phyloP scores from a whole-genome alignment of 768 basidiomycete genomes.

The Mycena kentingensis region DNA sequence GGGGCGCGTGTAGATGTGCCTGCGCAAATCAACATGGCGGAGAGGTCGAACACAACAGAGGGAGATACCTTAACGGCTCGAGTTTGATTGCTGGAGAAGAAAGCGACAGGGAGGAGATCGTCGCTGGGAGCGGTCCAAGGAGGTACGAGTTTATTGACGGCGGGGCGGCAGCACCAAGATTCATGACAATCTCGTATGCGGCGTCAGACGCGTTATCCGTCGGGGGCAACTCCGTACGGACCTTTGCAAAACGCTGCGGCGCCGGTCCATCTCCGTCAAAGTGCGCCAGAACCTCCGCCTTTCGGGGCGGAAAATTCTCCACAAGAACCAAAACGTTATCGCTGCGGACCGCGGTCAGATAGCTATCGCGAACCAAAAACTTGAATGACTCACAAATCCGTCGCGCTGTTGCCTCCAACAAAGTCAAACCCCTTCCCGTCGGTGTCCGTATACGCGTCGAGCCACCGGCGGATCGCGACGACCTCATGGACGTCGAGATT shows the following conservation, averaged over 20 bases:
- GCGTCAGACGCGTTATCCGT: not conserved
- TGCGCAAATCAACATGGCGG: not conserved
- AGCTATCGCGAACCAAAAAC: not conserved
- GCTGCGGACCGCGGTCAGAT: slow-evolving; percentile 1
- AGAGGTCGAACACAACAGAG: not conserved
- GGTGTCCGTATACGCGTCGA: slow-evolving; percentile 10
- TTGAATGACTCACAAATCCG: slow-evolving; percentile 12
- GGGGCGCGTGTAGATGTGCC: slow-evolving; percentile 21
- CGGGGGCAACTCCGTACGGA: not conserved
- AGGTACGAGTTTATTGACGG: slow-evolving; percentile 16
- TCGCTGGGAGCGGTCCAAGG: slow-evolving; percentile 17
- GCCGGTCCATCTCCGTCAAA: slow-evolving; percentile 6
- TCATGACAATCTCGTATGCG: slow-evolving; percentile 7
- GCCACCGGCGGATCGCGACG: slow-evolving; percentile 17
- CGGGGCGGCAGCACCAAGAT: slow-evolving; percentile 15
- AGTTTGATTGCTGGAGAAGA: slow-evolving; percentile 1
- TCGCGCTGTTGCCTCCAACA: slow-evolving; percentile 5
- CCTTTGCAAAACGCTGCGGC: slow-evolving; percentile 14
- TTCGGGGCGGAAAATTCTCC: slow-evolving; percentile 18
- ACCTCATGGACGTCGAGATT: slow-evolving; percentile 22
- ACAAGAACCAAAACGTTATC: slow-evolving; percentile 19
- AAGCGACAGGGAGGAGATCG: slow-evolving; percentile 14
- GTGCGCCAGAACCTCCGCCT: slow-evolving; percentile 19
- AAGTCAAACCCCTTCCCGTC: slow-evolving; percentile 15
- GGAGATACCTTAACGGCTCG: slow-evolving; percentile 8